These are phyloP conservation scores for Grosmannia serpens DNA, from an alignment of 2,329 filamentous ascomycete species.

Conservation along the genomic window DNA sequence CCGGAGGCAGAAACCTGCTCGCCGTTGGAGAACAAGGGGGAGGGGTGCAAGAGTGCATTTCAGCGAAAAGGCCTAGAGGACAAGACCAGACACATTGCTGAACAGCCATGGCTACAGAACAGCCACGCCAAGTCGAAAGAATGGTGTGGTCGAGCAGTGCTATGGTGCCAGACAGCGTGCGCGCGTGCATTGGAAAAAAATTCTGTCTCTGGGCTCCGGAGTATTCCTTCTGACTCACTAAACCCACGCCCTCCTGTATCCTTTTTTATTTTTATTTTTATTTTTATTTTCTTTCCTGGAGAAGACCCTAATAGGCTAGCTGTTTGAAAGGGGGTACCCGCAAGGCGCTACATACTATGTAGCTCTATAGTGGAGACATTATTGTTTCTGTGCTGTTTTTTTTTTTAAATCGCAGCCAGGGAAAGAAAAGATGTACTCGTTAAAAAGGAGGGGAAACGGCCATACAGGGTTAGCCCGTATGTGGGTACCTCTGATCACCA, in stretches of 20 bases:
- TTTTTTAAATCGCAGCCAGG: background rate
- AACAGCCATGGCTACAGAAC: background rate
- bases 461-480: background rate
- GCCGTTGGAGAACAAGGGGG: background rate
- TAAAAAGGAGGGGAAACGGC: background rate
- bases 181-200: background rate
- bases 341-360: constrained; percentile 1
- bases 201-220: no score
- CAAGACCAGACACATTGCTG: background rate
- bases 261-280: background rate
- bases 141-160: constrained; percentile 2
- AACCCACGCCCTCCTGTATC: background rate
- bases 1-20: background rate
- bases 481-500: constrained; percentile 7
- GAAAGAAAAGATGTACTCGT: background rate
- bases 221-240: constrained; percentile 1
- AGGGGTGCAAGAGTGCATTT: background rate
- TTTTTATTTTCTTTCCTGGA: background rate
- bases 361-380: background rate
- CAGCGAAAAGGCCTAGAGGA: background rate
- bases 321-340: background rate
- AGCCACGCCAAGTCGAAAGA: background rate
- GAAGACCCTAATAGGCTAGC: background rate
- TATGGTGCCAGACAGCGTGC: constrained; percentile 1
- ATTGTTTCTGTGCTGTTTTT: background rate